Evolutionary conservation across 2,329 filamentous ascomycete species (phyloP).

Genomic region (Onygenales sp.): DNA sequence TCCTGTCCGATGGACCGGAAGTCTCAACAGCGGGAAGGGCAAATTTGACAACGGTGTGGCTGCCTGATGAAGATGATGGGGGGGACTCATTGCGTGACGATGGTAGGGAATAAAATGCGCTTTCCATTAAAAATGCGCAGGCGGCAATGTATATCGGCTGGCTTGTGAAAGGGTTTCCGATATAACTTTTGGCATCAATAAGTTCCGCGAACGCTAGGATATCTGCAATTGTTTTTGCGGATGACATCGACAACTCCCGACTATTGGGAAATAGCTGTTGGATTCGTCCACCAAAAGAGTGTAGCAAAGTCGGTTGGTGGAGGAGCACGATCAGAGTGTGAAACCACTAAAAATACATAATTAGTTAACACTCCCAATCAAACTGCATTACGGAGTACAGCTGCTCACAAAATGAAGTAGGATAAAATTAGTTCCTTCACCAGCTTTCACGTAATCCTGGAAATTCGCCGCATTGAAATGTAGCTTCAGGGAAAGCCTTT

Average conservation of each 20-base stretch:
- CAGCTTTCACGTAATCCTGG: constrained; percentile 68
- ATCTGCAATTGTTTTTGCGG: constrained; percentile 83
- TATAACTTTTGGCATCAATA: constrained; percentile 75
- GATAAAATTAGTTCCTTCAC: constrained; percentile 79
- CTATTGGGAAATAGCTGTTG: constrained; percentile 71
- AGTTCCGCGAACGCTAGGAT: constrained; percentile 79
- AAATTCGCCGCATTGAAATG: constrained; percentile 84
- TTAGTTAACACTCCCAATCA: constrained; percentile 11
- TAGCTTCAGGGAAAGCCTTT: constrained; percentile 62
- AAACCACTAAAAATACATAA: constrained; percentile 50
- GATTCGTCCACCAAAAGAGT: constrained; percentile 61
- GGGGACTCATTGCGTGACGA: constrained; percentile 54
- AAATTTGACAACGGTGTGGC: constrained; percentile 25
- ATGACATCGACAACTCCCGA: constrained; percentile 73
- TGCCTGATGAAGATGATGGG: constrained; percentile 23
- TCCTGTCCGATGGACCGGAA: constrained; percentile 19
- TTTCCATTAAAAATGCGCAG: constrained; percentile 80
- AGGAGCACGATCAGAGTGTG: constrained; percentile 77
- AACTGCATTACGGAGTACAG: background rate
- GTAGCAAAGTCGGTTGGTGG: constrained; percentile 73
- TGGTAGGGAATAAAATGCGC: constrained; percentile 58
- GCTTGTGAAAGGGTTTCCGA: constrained; percentile 80
- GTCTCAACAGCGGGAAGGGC: constrained; percentile 25
- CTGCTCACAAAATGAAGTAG: constrained; percentile 57
- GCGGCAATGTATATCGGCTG: constrained; percentile 89